Conservation (phyloP, 1,284 basidiomycete genomes). For the Sutorius eximius region DNA sequence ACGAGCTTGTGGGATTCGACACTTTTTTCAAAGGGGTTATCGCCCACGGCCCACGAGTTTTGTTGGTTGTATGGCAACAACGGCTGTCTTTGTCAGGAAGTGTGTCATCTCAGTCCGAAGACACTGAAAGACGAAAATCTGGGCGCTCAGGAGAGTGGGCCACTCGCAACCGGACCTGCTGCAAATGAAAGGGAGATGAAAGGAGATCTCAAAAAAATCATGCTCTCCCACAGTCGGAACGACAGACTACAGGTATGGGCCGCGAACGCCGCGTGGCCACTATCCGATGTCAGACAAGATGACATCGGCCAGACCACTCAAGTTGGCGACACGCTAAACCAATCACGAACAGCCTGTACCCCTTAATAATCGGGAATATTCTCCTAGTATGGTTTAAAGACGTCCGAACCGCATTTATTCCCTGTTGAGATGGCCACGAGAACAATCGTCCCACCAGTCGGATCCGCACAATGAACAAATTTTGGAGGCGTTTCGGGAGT, state of each 20-base stretch:
- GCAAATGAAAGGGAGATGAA: slow-evolving; percentile 9
- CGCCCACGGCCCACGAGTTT: not conserved
- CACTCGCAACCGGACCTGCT: not conserved
- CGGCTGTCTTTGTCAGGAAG: not conserved
- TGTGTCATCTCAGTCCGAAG: not conserved
- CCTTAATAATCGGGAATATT: too few species aligned
- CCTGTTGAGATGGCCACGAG: too few species aligned
- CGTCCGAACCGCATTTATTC: too few species aligned
- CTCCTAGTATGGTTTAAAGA: too few species aligned
- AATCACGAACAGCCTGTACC: too few species aligned
- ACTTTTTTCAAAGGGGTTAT: not conserved
- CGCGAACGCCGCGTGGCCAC: not conserved
- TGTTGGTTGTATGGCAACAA: slow-evolving; percentile 7
- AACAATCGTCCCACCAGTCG: not conserved
- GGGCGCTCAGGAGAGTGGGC: not conserved
- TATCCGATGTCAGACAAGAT: slow-evolving; percentile 5
- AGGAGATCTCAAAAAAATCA: not conserved
- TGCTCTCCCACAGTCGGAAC: not conserved
- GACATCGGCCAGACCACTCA: not conserved
- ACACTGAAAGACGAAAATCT: not conserved
- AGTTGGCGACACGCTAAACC: not conserved
- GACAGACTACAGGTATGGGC: not conserved
- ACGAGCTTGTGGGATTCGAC: not conserved
- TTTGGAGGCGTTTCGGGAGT: slow-evolving; percentile 32
- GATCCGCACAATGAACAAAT: too few species aligned